phyloP scores from a whole-genome alignment of 371 early-diverging fungal species.

The Mortierella sp. region DNA sequence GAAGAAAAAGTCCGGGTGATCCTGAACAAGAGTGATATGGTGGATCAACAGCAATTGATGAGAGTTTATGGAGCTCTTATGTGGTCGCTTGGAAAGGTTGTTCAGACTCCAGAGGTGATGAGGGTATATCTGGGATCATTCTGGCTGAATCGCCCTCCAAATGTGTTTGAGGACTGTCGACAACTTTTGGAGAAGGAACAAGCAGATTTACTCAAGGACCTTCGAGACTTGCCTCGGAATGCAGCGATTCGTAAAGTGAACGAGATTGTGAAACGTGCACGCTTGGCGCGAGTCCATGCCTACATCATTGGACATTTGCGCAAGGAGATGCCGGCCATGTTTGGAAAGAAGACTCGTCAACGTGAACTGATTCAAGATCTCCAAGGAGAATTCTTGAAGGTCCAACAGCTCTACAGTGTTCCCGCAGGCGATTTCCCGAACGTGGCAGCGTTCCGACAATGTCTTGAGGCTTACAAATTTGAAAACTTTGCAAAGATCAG shows the following conservation, averaged over 20 bases:
- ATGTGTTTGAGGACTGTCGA: slow-evolving; percentile 79
- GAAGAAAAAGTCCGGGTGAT: slow-evolving; percentile 90
- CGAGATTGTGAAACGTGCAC: slow-evolving; percentile 90
- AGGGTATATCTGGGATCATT: slow-evolving; percentile 87
- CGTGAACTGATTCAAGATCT: slow-evolving; percentile 76
- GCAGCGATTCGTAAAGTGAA: slow-evolving; percentile 88
- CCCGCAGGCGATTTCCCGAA: slow-evolving; percentile 84
- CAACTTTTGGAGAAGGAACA: slow-evolving; percentile 82
- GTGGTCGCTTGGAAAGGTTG: slow-evolving; percentile 93
- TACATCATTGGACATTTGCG: slow-evolving; percentile 85
- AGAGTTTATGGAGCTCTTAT: slow-evolving; percentile 93
- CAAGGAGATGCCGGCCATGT: slow-evolving; percentile 87
- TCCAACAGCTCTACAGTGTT: slow-evolving; percentile 78
- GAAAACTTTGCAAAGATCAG: slow-evolving; percentile 82
- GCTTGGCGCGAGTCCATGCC: slow-evolving; percentile 86
- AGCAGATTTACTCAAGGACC: slow-evolving; percentile 80
- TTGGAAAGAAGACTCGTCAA: slow-evolving; percentile 86
- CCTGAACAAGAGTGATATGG: slow-evolving; percentile 90
- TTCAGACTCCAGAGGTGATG: slow-evolving; percentile 90
- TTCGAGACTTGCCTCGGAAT: slow-evolving; percentile 81
- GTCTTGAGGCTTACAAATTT: slow-evolving; percentile 76
- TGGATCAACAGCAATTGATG: slow-evolving; percentile 89
- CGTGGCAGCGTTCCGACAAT: slow-evolving; percentile 69
- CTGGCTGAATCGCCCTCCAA: slow-evolving; percentile 80
- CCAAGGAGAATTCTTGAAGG: slow-evolving; percentile 78